A percentile compares a stretch with the other conserved stretches of the same genome.
Evolutionary conservation across 2,329 filamentous ascomycete genomes (phyloP).

Genomic region (Proliferodiscus dingleyae): DNA sequence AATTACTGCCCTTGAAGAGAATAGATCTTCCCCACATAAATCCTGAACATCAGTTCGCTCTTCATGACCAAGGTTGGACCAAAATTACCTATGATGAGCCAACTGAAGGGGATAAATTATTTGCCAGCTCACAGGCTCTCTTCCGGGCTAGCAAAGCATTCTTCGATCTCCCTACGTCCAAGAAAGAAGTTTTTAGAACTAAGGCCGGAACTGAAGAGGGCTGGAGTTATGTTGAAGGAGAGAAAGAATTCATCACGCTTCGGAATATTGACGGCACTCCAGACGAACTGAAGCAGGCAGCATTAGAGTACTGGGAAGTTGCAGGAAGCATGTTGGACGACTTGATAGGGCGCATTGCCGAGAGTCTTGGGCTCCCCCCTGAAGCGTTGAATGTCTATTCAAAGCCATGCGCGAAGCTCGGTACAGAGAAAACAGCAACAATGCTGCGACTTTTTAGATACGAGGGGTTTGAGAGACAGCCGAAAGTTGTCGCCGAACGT

Average conservation of each 20-base stretch:
- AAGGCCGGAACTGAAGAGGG: constrained; percentile 22
- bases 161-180: constrained; percentile 18
- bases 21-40: constrained; percentile 16
- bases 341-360: constrained; percentile 16
- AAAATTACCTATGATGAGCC: constrained; percentile 14
- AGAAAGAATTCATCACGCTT: constrained; percentile 27
- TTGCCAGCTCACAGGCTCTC: constrained; percentile 16
- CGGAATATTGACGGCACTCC: constrained; percentile 18
- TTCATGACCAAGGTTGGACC: constrained; percentile 24
- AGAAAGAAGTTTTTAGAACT: constrained; percentile 22
- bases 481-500: constrained; percentile 25
- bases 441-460: constrained; percentile 27
- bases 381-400: constrained; percentile 20
- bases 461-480: constrained; percentile 16
- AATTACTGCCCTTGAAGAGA: constrained; percentile 10
- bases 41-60: constrained; percentile 14
- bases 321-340: constrained; percentile 19
- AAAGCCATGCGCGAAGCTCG: constrained; percentile 17
- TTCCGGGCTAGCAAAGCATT: constrained; percentile 21
- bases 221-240: constrained; percentile 23
- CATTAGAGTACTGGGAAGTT: constrained; percentile 16
- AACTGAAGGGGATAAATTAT: constrained; percentile 9
- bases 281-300: constrained; percentile 14
- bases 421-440: constrained; percentile 17
- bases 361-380: constrained; percentile 21